Evolutionary conservation across 305 asterid genomes (phyloP).

Genomic region (Fraxinus velutina): DNA sequence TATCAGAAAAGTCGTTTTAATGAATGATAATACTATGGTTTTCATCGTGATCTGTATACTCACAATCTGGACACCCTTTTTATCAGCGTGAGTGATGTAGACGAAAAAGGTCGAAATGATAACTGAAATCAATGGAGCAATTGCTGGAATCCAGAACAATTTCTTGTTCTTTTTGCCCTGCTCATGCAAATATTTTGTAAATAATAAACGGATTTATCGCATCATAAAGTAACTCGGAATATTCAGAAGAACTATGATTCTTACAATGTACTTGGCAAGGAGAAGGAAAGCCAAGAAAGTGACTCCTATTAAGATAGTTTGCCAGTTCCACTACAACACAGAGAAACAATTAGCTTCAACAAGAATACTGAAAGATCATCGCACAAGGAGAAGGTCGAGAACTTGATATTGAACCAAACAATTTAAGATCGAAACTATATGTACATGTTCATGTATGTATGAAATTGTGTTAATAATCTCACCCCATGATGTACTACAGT

Average conservation of each 20-base stretch:
- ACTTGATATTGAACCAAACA: neutral
- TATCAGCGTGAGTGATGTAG: conserved; percentile 66
- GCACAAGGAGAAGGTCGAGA: neutral
- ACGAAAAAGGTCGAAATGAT: conserved; percentile 67
- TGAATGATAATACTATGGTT: neutral
- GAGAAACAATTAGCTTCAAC: neutral
- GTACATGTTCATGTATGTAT: neutral
- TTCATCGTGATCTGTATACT: neutral
- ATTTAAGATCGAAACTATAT: neutral
- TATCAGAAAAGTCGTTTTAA: neutral
- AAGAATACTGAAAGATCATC: neutral
- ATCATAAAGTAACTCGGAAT: neutral
- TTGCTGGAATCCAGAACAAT: conserved; percentile 76
- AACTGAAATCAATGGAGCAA: conserved; percentile 76
- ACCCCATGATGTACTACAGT: conserved; percentile 40
- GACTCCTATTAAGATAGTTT: conserved; percentile 55
- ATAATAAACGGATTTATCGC: neutral
- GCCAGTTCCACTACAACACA: conserved; percentile 61
- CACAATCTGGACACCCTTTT: conserved; percentile 68
- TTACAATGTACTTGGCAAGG: conserved; percentile 51
- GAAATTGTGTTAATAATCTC: neutral
- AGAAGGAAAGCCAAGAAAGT: conserved; percentile 54
- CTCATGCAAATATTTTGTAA: neutral
- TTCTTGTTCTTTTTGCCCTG: conserved; percentile 77
- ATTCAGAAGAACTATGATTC: conserved; percentile 14